Evolutionary conservation across 495 filamentous ascomycete genomes (phyloP).

Genomic region (Chaetomidium leptoderma): DNA sequence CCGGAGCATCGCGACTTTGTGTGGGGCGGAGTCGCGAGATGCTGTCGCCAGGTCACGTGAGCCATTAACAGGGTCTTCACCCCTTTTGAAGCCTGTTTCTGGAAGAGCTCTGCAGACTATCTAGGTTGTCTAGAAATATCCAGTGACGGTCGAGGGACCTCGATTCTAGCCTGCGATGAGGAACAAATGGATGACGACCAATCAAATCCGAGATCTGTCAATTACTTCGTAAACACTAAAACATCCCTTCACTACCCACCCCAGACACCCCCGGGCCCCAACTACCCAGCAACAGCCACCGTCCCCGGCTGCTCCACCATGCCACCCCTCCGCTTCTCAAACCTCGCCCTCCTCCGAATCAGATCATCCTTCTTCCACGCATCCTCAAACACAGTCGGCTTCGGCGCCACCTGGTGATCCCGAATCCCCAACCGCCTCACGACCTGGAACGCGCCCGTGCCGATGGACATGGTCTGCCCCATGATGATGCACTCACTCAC

Average conservation of each 20-base stretch:
- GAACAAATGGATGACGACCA: not conserved
- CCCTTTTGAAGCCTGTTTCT: too few species aligned
- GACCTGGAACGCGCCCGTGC: conserved; percentile 88
- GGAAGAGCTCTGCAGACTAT: too few species aligned
- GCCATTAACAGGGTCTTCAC: not conserved
- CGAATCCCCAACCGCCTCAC: conserved; percentile 68
- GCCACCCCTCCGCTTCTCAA: conserved; percentile 20
- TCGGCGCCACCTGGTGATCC: conserved; percentile 56
- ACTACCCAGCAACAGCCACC: conserved; percentile 11
- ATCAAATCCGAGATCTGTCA: too few species aligned
- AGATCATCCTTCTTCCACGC: conserved; percentile 51
- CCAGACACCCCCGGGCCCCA: not conserved
- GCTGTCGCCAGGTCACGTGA: conserved; percentile 27
- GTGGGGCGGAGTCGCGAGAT: not conserved
- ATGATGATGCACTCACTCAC: conserved; percentile 98
- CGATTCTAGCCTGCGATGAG: too few species aligned
- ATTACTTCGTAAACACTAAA: too few species aligned
- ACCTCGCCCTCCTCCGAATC: conserved; percentile 33
- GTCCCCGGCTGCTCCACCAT: conserved; percentile 6
- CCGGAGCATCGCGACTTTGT: not conserved
- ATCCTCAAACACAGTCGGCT: conserved; percentile 74
- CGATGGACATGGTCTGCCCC: conserved; percentile 86
- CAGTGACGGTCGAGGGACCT: too few species aligned
- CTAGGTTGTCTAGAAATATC: too few species aligned
- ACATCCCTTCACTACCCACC: too few species aligned